These are phyloP conservation scores for Aspergillus panamensis DNA, from an alignment of 495 filamentous ascomycete genomes.

Conservation along the genomic window DNA sequence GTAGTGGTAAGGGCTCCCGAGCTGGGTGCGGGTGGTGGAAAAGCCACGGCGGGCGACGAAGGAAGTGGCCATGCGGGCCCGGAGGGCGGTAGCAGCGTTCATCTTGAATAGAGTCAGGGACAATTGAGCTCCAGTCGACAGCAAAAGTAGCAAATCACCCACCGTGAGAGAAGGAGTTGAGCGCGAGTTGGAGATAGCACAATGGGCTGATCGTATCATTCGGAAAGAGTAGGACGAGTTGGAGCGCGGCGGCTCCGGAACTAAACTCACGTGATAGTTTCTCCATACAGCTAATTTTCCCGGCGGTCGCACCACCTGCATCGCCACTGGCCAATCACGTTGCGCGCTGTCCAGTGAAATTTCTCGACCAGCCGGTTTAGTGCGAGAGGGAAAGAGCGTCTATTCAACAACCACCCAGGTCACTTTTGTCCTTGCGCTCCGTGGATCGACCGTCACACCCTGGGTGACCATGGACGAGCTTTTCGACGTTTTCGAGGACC, in stretches of 20 bases:
- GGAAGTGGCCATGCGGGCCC: conserved; percentile 59
- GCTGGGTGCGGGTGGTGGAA: conserved; percentile 81
- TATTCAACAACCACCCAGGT: conserved; percentile 19
- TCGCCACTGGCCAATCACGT: conserved; percentile 14
- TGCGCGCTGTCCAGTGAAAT: conserved; percentile 34
- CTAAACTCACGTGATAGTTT: conserved; percentile 28
- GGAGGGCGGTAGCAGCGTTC: conserved; percentile 75
- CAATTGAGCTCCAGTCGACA: conserved; percentile 8
- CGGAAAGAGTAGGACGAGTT: conserved; percentile 23
- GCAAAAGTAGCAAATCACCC: conserved; percentile 10
- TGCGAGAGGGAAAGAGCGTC: conserved; percentile 22
- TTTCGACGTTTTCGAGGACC: conserved; percentile 79
- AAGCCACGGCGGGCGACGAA: conserved; percentile 87
- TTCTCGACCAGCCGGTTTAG: conserved; percentile 24
- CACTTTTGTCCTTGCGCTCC: conserved; percentile 8
- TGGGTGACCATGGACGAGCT: conserved; percentile 66
- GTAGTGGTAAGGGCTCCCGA: conserved; percentile 94
- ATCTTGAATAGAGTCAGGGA: conserved; percentile 55
- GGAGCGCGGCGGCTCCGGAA: conserved; percentile 21
- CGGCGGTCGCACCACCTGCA: conserved; percentile 14
- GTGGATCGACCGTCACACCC: conserved; percentile 16
- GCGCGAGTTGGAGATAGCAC: conserved; percentile 29
- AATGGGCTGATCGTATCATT: conserved; percentile 11
- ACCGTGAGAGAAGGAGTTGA: conserved; percentile 35
- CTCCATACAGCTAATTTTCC: conserved; percentile 20